Evolutionary conservation across 768 basidiomycete species (phyloP).

Genomic region (Trametes maxima): DNA sequence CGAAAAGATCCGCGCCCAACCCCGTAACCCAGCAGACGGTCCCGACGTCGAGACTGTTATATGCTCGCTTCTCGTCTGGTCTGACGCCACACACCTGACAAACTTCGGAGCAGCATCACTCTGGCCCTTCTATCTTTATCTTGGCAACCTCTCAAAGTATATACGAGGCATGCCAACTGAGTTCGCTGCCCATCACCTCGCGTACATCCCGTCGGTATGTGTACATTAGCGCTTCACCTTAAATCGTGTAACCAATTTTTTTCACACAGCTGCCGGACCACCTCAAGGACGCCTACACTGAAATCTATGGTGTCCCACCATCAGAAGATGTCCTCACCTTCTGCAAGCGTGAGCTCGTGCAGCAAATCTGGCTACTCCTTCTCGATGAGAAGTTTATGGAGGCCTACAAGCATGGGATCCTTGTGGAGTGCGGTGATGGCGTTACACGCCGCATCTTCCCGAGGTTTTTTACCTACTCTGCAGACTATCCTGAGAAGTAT

Average conservation of each 20-base stretch:
- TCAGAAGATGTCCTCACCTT: slow-evolving; percentile 34
- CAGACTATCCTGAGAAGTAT: slow-evolving; percentile 42
- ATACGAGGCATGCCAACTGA: slow-evolving; percentile 33
- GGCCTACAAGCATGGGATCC: slow-evolving; percentile 32
- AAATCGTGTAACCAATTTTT: background rate
- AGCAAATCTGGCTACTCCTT: slow-evolving; percentile 30
- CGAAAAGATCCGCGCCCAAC: background rate
- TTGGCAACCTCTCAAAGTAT: slow-evolving; percentile 48
- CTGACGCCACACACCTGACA: slow-evolving; percentile 32
- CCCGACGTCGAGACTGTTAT: slow-evolving; percentile 13
- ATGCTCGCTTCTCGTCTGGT: slow-evolving; percentile 27
- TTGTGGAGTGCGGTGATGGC: slow-evolving; percentile 32
- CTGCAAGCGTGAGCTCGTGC: slow-evolving; percentile 35
- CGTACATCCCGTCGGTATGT: slow-evolving; percentile 46
- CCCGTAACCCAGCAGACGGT: background rate
- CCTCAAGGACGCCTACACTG: slow-evolving; percentile 34
- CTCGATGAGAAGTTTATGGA: slow-evolving; percentile 29
- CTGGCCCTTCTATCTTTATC: slow-evolving; percentile 46
- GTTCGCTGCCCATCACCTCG: slow-evolving; percentile 41
- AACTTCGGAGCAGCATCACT: slow-evolving; percentile 30
- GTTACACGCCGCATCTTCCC: slow-evolving; percentile 29
- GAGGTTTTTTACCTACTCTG: slow-evolving; percentile 34
- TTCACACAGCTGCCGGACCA: slow-evolving; percentile 36
- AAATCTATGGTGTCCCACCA: slow-evolving; percentile 28
- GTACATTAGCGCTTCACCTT: background rate